Base-by-base conservation (phyloP, 257 asterid species). In the Solanum corneliomulleri region DNA sequence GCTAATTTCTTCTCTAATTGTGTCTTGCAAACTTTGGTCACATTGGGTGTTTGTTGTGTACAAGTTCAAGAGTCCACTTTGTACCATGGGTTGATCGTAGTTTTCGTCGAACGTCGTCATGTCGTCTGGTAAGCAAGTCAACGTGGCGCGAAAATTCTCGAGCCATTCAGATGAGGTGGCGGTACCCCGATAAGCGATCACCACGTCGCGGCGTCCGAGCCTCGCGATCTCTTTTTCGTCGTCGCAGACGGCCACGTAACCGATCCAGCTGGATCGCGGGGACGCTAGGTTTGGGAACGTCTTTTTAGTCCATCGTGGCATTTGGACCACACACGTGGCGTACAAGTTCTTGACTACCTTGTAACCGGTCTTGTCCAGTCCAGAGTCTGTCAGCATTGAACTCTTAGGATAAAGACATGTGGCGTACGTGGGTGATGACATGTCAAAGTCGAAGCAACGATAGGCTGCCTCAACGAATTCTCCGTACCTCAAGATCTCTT, bases 151-250 rank as follows among this genome's bases (percentile, higher is more conserved):
- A 18, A 97, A 83, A 31, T 97, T 97, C 86, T 97, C 98, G 6
- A 93, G 86, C 99, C 98, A 95, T 88, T 97, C 98, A 68, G 89
- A 33, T 71, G 95, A 91, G 56, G 98, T 94, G 91, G 96, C 93
- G 4, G 99, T 97, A 27, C 99, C 99, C 0, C 98, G 89, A 66
- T 90, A 94, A 6, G 98, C 95, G 25, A 97, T 92, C 77, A 97
- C 98, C 86, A 97, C 97, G 62, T 95, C 97, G 5, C 98, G 98
- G 0, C 98, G 89, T 7, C 99, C 98, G 0, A 95, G 74, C 16
- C 98, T 45, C 0, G 93, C 90, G 16, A 97, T 94, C 85, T 94
- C 98, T 0, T 89, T 87, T 88, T 74, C 58, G 89, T 97, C 95
- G 6, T 90, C 84, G 49, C 98, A 97, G 1, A 97, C 95, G 1